Base-by-base conservation (phyloP, 2,329 filamentous ascomycete species). In the Fusarium longipes region DNA sequence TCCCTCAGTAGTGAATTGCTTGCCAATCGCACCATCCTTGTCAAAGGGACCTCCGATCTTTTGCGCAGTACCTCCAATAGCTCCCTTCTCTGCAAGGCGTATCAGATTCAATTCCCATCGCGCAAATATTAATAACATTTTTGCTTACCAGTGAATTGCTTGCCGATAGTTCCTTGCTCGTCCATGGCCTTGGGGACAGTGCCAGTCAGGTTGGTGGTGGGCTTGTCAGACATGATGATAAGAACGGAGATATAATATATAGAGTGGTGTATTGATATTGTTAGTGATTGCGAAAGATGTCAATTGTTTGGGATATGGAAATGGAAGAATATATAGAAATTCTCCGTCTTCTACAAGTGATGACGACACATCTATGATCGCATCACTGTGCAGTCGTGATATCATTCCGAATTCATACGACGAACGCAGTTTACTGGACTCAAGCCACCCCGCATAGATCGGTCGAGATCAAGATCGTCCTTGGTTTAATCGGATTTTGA, bases 1-100 rank as follows among this genome's bases (percentile, higher is more conserved):
- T 18, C 84, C 84, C 42, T 85, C 82, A 0, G 79, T 72, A 1
- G 84, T 86, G 67, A 88, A 88, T 64, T 86, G 84, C 56, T 83
- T 84, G 20, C 86, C 85, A 55, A 88, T 81, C 10, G 79, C 70
- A 1, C 86, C 85, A 3, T 86, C 82, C 67, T 84, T 84, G 35
- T 75, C 77, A 27, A 86, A 72, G 0, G 82, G 82, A 0, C 83
- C 83, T 0, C 86, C 84, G 9, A 87, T 76, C 59, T 80, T 81
- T 73, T 86, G 77, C 0, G 81, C 84, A 4, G 80, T 76, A 12
- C 83, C 80, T 8, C 85, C 85, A n/a, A 87, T 74, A 0, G 79
- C 77, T 18, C 85, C 84, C 7, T 83, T 72, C 35, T 80, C 80
- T 82, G 18, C 2, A 8, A 4, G 3, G 0, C 1, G 7, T 14